Percentiles rank a stretch among this genome's conserved stretches.
These are phyloP conservation scores for Ophiostoma fasciatum DNA, from an alignment of 2,329 filamentous ascomycete genomes.

Conservation along the genomic window DNA sequence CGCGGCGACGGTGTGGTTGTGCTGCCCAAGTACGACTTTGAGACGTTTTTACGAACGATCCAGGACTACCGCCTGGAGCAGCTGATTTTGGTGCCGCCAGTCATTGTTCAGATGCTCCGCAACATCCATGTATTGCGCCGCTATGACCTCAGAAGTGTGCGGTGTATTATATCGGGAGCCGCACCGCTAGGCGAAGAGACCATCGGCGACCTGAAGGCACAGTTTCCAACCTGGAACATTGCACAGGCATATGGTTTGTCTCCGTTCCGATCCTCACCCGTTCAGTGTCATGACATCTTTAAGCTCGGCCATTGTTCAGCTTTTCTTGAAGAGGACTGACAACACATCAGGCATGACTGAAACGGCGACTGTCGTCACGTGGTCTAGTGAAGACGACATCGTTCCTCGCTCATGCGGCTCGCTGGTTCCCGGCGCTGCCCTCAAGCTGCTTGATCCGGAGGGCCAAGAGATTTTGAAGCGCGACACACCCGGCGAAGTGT, in stretches of 20 bases:
- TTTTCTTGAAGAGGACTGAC: too few relatives aligned
- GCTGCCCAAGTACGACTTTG: constrained; percentile 58
- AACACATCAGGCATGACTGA: too few relatives aligned
- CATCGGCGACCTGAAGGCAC: constrained; percentile 42
- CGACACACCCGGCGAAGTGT: too few relatives aligned
- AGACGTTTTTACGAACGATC: constrained; percentile 43
- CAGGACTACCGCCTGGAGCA: constrained; percentile 50
- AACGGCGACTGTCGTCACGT: too few relatives aligned
- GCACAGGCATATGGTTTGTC: constrained; percentile 53
- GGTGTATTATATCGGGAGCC: constrained; percentile 55
- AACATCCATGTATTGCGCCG: constrained; percentile 44
- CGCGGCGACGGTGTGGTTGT: constrained; percentile 59
- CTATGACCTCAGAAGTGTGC: constrained; percentile 58
- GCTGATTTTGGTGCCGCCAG: constrained; percentile 53
- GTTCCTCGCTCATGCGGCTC: too few relatives aligned
- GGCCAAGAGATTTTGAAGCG: too few relatives aligned
- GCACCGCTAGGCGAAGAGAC: constrained; percentile 65
- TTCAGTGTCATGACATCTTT: too few relatives aligned
- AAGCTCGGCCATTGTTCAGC: too few relatives aligned
- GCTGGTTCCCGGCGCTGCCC: too few relatives aligned
- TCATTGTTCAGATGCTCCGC: constrained; percentile 63
- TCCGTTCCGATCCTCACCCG: too few relatives aligned
- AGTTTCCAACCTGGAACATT: constrained; percentile 48
- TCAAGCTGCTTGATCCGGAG: too few relatives aligned
- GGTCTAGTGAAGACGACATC: too few relatives aligned